These are phyloP conservation scores for Sporothrix curviconia DNA, from an alignment of 2,329 filamentous ascomycete species.

Conservation along the genomic window DNA sequence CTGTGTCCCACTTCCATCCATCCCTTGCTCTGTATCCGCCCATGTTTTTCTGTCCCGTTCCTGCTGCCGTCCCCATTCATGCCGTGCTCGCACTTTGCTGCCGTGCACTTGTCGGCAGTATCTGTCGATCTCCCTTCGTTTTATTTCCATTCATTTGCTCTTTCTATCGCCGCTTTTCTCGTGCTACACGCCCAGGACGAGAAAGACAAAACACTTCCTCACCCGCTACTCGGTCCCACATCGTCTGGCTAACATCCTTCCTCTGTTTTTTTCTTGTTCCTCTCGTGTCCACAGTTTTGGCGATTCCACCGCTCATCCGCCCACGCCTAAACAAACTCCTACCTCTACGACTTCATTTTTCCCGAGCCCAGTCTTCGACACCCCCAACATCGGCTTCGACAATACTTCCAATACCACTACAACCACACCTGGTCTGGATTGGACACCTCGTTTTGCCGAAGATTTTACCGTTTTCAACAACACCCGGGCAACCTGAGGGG, in stretches of 20 bases:
- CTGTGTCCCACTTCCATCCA: conserved; percentile 2
- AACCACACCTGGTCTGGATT: conserved; percentile 28
- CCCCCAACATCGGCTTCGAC: conserved; percentile 45
- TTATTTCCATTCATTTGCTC: conserved; percentile 4
- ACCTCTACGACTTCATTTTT: conserved; percentile 42
- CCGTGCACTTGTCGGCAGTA: conserved; percentile 12
- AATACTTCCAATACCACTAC: conserved; percentile 31
- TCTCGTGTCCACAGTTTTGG: conserved; percentile 45
- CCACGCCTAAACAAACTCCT: conserved; percentile 53
- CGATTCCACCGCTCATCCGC: conserved; percentile 56
- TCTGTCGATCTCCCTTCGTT: conserved; percentile 10
- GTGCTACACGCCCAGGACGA: not conserved
- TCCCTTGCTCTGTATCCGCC: conserved; percentile 4
- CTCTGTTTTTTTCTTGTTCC: conserved; percentile 17
- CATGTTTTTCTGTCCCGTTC: conserved; percentile 4
- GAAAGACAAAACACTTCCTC: too few relatives aligned
- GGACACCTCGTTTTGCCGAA: conserved; percentile 58
- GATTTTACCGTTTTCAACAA: conserved; percentile 60
- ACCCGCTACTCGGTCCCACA: conserved; percentile 14
- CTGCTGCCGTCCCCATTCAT: conserved; percentile 10
- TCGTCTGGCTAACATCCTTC: conserved; percentile 15
- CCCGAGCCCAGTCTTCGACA: conserved; percentile 51
- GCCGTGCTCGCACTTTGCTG: conserved; percentile 15
- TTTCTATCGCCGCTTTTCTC: not conserved
- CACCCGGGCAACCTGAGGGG: conserved; percentile 52